Conservation (phyloP, 2,329 filamentous ascomycete genomes). For the Pseudogymnoascus sp. region DNA sequence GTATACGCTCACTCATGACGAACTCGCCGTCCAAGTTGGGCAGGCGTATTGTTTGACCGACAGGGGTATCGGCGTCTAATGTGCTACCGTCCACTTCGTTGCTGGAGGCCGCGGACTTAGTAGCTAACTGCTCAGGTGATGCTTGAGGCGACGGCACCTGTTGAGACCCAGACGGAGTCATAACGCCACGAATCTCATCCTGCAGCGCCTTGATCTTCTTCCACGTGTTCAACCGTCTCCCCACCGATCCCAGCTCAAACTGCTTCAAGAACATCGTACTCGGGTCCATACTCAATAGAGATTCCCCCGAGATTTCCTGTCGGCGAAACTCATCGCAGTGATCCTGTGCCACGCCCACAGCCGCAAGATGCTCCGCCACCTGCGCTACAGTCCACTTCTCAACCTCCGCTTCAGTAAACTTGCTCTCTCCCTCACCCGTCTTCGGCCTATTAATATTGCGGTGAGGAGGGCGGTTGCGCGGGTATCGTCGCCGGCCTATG, state of each 20-base stretch:
- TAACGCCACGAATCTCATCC: slow-evolving; percentile 51
- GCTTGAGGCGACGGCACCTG: too few relatives aligned
- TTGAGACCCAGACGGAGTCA: slow-evolving; percentile 29
- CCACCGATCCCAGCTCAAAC: slow-evolving; percentile 87
- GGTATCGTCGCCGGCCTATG: too few relatives aligned
- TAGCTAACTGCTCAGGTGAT: too few relatives aligned
- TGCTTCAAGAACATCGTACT: slow-evolving; percentile 95
- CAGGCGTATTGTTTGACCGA: too few relatives aligned
- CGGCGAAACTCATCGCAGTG: slow-evolving; percentile 93
- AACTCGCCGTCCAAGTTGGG: too few relatives aligned
- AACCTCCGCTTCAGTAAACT: slow-evolving; percentile 55
- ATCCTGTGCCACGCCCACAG: slow-evolving; percentile 73
- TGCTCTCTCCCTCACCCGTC: slow-evolving; percentile 83
- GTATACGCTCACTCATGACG: too few relatives aligned
- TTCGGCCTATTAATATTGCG: slow-evolving; percentile 78
- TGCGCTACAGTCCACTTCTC: slow-evolving; percentile 70
- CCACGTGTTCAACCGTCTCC: slow-evolving; percentile 85
- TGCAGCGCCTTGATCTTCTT: slow-evolving; percentile 90
- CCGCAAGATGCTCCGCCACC: slow-evolving; percentile 84
- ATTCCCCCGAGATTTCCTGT: slow-evolving; percentile 92
- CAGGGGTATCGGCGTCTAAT: too few relatives aligned
- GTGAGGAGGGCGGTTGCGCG: not conserved
- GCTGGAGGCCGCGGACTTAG: too few relatives aligned
- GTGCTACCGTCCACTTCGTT: too few relatives aligned
- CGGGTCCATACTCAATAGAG: slow-evolving; percentile 90